Base-by-base conservation (phyloP, 2,329 filamentous ascomycete genomes). In the Helotiales sp. region DNA sequence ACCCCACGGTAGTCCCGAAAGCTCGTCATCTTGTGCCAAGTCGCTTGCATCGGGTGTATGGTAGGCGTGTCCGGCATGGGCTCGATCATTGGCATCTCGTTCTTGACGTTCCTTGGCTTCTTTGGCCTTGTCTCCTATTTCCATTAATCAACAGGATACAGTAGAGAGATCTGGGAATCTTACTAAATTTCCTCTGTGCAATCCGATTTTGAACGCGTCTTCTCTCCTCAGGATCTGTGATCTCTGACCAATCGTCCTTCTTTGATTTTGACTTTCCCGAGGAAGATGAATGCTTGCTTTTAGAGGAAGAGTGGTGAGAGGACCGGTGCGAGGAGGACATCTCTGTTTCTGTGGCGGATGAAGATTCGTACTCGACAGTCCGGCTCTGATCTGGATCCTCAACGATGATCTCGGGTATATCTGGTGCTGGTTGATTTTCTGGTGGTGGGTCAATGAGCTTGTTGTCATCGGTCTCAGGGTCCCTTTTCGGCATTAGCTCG, bases 181-280 rank as follows among this genome's bases (percentile, higher is more conserved):
- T 80, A 91, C 89, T 81, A 65, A 90, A 91, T 67, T 90, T 90
- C 64, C 88, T 80, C 68, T 91, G 89, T 1, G 88, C 88, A 60
- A 91, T 82, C 54, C 87, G 82, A 70, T 92, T 92, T 71, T 92
- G 89, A 51, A 91, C 88, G 59, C 87, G 85, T 61, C 89, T 79
- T 68, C 89, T 80, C 74, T 90, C 86, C 59, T 85, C 85, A 0
- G 87, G 86, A 65, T 91, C 87, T 6, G 81, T 82, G 42, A 91
- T 80, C 0, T 86, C 81, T 27, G 82, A 79, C 89, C 89, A 92
- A 73, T 90, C 84, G 62, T 88, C 80, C 60, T 68, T 65, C 61
- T 72, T 81, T 22, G 71, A 49, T 30, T 74, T 75, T 5, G 76
- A 70, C 61, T 76, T 81, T 19, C 65, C 67, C 13, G 64, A 65